These are phyloP conservation scores for Withania somnifera DNA, from an alignment of 305 asterid genomes.

Conservation along the genomic window DNA sequence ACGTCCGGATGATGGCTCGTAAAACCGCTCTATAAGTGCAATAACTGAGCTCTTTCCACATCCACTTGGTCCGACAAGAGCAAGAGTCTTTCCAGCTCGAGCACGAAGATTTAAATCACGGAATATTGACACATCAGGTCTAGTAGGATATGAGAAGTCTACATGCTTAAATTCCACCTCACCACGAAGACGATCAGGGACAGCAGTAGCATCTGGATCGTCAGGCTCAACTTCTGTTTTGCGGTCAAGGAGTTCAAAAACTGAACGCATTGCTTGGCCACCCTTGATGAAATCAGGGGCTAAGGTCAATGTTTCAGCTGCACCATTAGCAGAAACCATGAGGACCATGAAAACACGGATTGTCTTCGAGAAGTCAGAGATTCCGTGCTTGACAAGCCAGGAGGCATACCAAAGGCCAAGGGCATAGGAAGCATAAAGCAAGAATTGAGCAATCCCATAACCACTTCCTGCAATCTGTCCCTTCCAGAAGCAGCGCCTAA, in stretches of 20 bases:
- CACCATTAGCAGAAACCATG: constrained; percentile 99
- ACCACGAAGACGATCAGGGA: constrained; percentile 65
- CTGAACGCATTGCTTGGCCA: constrained; percentile 90
- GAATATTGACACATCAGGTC: constrained; percentile 74
- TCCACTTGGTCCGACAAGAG: constrained; percentile 97
- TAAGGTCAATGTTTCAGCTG: constrained; percentile 87
- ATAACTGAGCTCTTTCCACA: constrained; percentile 87
- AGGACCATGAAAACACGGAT: constrained; percentile 99
- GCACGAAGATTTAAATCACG: constrained; percentile 73
- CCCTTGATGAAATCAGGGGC: constrained; percentile 98
- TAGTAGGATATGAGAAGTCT: constrained; percentile 74
- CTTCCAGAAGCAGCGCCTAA: constrained; percentile 92
- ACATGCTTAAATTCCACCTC: constrained; percentile 90
- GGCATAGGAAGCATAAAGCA: constrained; percentile 87
- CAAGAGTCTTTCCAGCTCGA: constrained; percentile 84
- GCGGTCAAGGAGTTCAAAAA: constrained; percentile 85
- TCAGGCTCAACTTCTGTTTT: constrained; percentile 92
- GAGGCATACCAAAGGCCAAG: constrained; percentile 98
- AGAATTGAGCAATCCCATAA: constrained; percentile 82
- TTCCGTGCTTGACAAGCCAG: constrained; percentile 90
- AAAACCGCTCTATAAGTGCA: constrained; percentile 66
- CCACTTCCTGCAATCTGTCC: constrained; percentile 98
- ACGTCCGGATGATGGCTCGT: constrained; percentile 85
- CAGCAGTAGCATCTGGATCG: constrained; percentile 44
- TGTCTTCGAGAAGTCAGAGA: constrained; percentile 92